Evolutionary conservation across 2,329 filamentous ascomycete genomes (phyloP).

Genomic region (Exophiala xenobiotica): DNA sequence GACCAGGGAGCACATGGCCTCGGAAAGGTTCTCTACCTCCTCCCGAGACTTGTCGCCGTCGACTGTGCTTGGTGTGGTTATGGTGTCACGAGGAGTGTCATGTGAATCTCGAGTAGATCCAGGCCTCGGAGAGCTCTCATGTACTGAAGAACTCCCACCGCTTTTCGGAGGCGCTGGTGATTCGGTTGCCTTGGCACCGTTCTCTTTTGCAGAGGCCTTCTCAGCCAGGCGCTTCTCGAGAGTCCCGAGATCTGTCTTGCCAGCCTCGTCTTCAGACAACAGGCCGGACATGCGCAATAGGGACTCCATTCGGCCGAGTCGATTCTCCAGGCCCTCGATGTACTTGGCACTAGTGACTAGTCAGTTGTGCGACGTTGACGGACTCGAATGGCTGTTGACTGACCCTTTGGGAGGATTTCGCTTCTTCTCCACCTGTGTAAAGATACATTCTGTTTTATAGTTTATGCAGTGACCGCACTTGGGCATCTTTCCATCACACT

Average conservation of each 20-base stretch:
- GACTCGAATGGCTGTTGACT: constrained; percentile 31
- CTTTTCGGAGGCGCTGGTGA: constrained; percentile 23
- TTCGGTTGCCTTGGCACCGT: constrained; percentile 13
- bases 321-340: constrained; percentile 93
- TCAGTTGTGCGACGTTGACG: not conserved
- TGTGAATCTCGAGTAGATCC: constrained; percentile 21
- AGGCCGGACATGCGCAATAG: constrained; percentile 82
- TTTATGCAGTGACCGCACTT: constrained; percentile 95
- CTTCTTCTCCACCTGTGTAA: constrained; percentile 99
- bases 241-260: constrained; percentile 81
- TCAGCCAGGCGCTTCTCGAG: constrained; percentile 74
- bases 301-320: constrained; percentile 93
- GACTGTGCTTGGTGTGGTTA: constrained; percentile 25
- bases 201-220: constrained; percentile 37
- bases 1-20: constrained; percentile 98
- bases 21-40: constrained; percentile 81
- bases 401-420: constrained; percentile 95
- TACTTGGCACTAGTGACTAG: constrained; percentile 74
- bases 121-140: constrained; percentile 16
- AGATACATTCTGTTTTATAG: constrained; percentile 96
- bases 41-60: constrained; percentile 42
- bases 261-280: constrained; percentile 79
- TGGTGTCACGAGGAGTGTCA: constrained; percentile 36
- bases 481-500: constrained; percentile 94
- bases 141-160: constrained; percentile 9